Base-by-base conservation (phyloP, 257 asterid species). In the Solanum acaule region DNA sequence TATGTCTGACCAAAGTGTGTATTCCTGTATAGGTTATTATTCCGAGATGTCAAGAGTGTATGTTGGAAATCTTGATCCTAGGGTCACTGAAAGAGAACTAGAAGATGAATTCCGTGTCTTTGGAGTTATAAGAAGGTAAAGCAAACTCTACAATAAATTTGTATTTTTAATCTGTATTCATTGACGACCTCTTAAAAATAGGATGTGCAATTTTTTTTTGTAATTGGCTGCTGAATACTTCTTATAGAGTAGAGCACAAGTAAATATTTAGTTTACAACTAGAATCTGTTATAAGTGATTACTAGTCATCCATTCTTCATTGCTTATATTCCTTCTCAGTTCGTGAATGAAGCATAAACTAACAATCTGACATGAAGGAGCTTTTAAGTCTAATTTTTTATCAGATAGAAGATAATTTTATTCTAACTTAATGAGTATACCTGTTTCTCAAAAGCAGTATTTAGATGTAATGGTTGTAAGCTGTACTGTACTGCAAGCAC, bases 41-140 rank as follows among this genome's bases (percentile, higher is more conserved):
- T 91, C 68, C 88, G 92, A 91, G 92, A 96, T 96, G 99, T 93
- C 99, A 8, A 89, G 98, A 87, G 98, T 96, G 46, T 96, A 95
- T 23, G 93, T 96, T 70, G 98, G 99, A 31, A 96, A 95, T 88
- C 88, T 96, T 93, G 98, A 96, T 90, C 96, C 98, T 11, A 93
- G 98, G 35, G 99, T 96, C 86, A 93, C 95, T 31, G 99, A 96
- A 88, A 94, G 98, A 35, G 99, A 95, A 27, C 98, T 96, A 13
- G 99, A 96, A 91, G 99, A 96, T 88, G 99, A 94, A 89, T 96
- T 95, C 88, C 98, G 99, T 46, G 90, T 67, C 5, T 96, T 92
- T 89, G 98, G 99, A 89, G 95, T 93, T 76, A 95, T 96, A 82
- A 91, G 98, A 90, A 96, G 98, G 99, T 96, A 88, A 77, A 23